A percentile compares a stretch with the other conserved stretches of the same genome.
phyloP scores from a whole-genome alignment of 805 yeast genomes.

The Cyberlindnera maclurae region DNA sequence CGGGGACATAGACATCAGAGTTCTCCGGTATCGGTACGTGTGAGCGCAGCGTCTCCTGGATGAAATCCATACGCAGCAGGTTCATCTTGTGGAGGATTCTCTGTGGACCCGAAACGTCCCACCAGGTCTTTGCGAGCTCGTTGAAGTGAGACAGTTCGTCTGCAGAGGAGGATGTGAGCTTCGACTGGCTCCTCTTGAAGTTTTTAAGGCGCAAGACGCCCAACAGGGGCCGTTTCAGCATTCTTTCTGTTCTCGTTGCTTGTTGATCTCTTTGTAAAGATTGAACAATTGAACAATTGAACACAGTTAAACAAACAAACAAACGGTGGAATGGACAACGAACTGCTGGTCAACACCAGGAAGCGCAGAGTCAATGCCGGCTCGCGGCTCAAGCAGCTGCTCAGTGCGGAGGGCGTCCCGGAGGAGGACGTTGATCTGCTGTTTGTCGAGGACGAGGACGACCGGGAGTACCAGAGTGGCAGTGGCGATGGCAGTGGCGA shows the following conservation, averaged over 20 bases:
- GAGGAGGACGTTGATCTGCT: conserved; percentile 71
- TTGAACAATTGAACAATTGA: background rate
- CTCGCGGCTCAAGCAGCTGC: conserved; percentile 62
- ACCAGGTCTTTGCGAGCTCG: conserved; percentile 91
- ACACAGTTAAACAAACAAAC: background rate
- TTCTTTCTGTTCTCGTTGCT: background rate
- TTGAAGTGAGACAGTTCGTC: conserved; percentile 79
- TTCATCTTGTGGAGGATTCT: conserved; percentile 94
- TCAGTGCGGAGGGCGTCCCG: conserved; percentile 56
- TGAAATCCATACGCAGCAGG: conserved; percentile 79
- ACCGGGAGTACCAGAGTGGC: conserved; percentile 35
- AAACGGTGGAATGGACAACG: conserved; percentile 20
- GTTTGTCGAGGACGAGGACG: conserved; percentile 59
- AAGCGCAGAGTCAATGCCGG: conserved; percentile 87
- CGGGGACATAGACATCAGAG: conserved; percentile 59
- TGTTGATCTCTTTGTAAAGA: no score
- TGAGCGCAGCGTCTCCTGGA: conserved; percentile 48
- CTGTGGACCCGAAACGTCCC: conserved; percentile 94
- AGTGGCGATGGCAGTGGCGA: conserved; percentile 2
- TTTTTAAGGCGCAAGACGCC: no score
- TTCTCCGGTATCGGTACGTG: conserved; percentile 13
- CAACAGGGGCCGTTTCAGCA: background rate
- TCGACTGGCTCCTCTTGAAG: background rate
- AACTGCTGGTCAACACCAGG: conserved; percentile 67
- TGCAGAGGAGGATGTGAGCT: conserved; percentile 35